Percentiles rank a stretch among this genome's conserved stretches.
These are phyloP conservation scores for Plenodomus lindquistii DNA, from an alignment of 2,329 filamentous ascomycete species.

Conservation along the genomic window DNA sequence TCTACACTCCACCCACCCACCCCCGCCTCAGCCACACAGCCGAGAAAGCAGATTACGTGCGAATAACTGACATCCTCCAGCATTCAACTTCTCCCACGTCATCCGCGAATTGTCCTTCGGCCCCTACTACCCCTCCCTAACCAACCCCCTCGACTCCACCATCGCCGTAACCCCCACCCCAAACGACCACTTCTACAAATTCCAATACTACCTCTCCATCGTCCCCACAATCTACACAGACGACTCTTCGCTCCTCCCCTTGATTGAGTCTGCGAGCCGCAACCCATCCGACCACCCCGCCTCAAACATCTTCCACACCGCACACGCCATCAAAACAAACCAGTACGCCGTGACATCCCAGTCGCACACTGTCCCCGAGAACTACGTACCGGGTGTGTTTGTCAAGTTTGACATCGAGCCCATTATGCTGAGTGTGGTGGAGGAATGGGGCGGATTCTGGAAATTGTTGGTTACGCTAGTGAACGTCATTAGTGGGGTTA, in stretches of 20 bases:
- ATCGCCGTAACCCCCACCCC: slow-evolving; percentile 82
- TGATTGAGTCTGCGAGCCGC: slow-evolving; percentile 41
- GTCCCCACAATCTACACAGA: slow-evolving; percentile 89
- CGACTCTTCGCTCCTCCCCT: slow-evolving; percentile 54
- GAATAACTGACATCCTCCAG: slow-evolving; percentile 50
- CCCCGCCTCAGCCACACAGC: neutral
- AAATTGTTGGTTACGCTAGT: slow-evolving; percentile 79
- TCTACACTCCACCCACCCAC: neutral
- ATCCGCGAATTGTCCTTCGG: slow-evolving; percentile 96
- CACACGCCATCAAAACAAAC: slow-evolving; percentile 80
- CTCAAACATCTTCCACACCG: slow-evolving; percentile 38
- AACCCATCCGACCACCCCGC: slow-evolving; percentile 40
- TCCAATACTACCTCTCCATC: slow-evolving; percentile 95
- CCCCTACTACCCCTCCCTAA: slow-evolving; percentile 90
- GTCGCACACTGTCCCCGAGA: slow-evolving; percentile 70
- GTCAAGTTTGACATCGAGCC: slow-evolving; percentile 99
- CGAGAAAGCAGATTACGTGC: neutral
- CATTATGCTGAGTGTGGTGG: slow-evolving; percentile 81
- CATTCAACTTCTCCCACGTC: slow-evolving; percentile 97
- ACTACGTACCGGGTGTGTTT: slow-evolving; percentile 82
- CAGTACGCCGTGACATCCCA: slow-evolving; percentile 98
- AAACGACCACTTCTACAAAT: slow-evolving; percentile 82
- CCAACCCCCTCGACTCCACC: slow-evolving; percentile 93
- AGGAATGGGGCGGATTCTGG: slow-evolving; percentile 76
- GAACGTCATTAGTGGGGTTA: slow-evolving; percentile 86